phyloP scores from a whole-genome alignment of 495 filamentous ascomycete species.

The Penicillium riverlandense region DNA sequence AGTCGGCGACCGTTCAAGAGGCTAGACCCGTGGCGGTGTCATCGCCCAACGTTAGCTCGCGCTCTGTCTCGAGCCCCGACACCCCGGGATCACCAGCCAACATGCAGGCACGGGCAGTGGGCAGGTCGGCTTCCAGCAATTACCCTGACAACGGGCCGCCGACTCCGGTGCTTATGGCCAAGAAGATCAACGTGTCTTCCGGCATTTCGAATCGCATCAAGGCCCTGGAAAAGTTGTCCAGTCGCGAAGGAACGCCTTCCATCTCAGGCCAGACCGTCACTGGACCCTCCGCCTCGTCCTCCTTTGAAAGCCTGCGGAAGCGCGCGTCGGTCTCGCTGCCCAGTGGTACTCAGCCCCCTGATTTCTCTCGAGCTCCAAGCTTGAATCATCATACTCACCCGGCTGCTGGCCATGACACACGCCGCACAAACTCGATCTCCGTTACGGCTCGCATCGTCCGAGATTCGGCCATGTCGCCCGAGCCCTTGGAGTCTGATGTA shows the following conservation, averaged over 20 bases:
- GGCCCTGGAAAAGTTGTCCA: constrained; percentile 70
- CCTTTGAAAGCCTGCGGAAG: constrained; percentile 40
- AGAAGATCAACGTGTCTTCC: constrained; percentile 75
- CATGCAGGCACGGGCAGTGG: constrained; percentile 34
- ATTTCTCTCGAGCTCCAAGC: constrained; percentile 22
- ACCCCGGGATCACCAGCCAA: constrained; percentile 19
- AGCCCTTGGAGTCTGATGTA: constrained; percentile 39
- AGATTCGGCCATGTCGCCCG: constrained; percentile 34
- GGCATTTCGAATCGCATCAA: constrained; percentile 89
- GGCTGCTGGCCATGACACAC: constrained; percentile 16
- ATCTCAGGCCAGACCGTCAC: constrained; percentile 11
- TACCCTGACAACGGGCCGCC: constrained; percentile 21
- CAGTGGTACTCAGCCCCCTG: constrained; percentile 8
- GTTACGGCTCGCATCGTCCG: constrained; percentile 75
- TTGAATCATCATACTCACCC: constrained; percentile 23
- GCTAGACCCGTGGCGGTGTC: constrained; percentile 79
- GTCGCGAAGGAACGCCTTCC: constrained; percentile 33
- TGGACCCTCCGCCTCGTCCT: constrained; percentile 25
- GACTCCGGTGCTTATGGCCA: constrained; percentile 44
- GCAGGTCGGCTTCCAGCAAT: constrained; percentile 33
- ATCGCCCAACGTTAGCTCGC: constrained; percentile 53
- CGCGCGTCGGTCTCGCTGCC: constrained; percentile 27
- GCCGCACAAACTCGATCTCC: constrained; percentile 56
- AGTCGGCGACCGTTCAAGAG: constrained; percentile 73
- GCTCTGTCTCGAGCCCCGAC: constrained; percentile 45